phyloP scores from a whole-genome alignment of 306 rosid genomes.

The Trifolium repens region DNA sequence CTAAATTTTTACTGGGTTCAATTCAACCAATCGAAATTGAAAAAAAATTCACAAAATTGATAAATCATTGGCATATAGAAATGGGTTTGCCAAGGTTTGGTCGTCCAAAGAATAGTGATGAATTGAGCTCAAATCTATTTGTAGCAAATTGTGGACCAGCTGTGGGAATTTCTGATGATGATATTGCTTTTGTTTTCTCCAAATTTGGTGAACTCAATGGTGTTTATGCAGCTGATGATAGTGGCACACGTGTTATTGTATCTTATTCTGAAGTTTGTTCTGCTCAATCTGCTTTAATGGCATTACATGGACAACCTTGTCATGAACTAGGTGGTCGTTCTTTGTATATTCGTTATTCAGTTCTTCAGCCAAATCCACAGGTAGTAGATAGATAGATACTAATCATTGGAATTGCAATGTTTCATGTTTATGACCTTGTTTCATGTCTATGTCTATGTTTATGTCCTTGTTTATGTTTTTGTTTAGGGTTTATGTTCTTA shows the following conservation, averaged over 20 bases:
- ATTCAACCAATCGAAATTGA: not conserved
- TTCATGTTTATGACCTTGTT: conserved; percentile 1
- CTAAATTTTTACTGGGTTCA: not conserved
- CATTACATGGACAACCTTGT: conserved; percentile 72
- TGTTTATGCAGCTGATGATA: conserved; percentile 78
- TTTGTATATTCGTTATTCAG: conserved; percentile 75
- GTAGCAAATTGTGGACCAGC: conserved; percentile 91
- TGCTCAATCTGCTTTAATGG: conserved; percentile 65
- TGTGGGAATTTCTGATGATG: conserved; percentile 60
- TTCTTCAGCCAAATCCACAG: conserved; percentile 60
- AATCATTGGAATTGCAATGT: not conserved
- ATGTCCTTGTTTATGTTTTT: not conserved
- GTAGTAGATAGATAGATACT: conserved; percentile 28
- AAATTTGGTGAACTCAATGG: conserved; percentile 70
- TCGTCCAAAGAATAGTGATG: conserved; percentile 57
- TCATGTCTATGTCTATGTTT: not conserved
- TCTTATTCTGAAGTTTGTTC: conserved; percentile 54
- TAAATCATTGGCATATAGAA: not conserved
- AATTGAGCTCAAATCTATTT: conserved; percentile 67
- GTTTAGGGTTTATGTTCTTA: not conserved
- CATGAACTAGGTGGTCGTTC: conserved; percentile 68
- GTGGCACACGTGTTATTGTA: conserved; percentile 81
- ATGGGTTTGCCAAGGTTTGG: conserved; percentile 67
- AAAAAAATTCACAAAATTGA: not conserved
- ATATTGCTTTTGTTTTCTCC: conserved; percentile 60